A percentile compares a stretch with the other conserved stretches of the same genome.
Evolutionary conservation across 2,329 filamentous ascomycete genomes (phyloP).

Genomic region (Pseudogymnoascus sp.): DNA sequence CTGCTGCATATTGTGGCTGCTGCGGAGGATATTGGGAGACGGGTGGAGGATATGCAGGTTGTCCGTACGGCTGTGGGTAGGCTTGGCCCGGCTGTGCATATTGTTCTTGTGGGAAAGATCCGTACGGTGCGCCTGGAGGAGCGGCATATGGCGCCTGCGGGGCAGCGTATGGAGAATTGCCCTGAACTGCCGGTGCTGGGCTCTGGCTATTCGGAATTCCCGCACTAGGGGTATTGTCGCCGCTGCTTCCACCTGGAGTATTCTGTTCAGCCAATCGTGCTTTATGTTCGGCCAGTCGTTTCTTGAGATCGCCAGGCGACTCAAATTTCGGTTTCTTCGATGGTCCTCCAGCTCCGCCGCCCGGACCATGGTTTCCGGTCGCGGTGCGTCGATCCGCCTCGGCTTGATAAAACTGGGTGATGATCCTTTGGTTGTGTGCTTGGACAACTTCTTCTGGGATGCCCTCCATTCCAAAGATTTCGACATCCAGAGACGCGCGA

Average conservation of each 20-base stretch:
- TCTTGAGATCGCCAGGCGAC: conserved; percentile 69
- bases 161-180: conserved; percentile 28
- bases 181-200: conserved; percentile 39
- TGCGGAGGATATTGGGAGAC: conserved; percentile 28
- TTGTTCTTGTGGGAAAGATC: conserved; percentile 31
- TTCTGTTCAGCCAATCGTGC: conserved; percentile 58
- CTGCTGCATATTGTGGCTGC: conserved; percentile 29
- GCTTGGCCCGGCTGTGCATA: conserved; percentile 34
- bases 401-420: conserved; percentile 76
- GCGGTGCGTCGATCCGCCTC: conserved; percentile 75
- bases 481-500: conserved; percentile 77
- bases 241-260: conserved; percentile 48
- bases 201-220: conserved; percentile 38
- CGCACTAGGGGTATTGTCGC: conserved; percentile 47
- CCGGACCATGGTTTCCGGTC: conserved; percentile 77
- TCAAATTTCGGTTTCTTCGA: conserved; percentile 70
- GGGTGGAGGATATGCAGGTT: conserved; percentile 31
- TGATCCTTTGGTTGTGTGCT: conserved; percentile 79
- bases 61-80: conserved; percentile 37
- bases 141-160: conserved; percentile 16
- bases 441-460: conserved; percentile 80
- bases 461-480: conserved; percentile 98
- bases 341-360: conserved; percentile 48
- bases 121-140: conserved; percentile 27
- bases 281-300: conserved; percentile 70